phyloP scores from a whole-genome alignment of 2,329 filamentous ascomycete genomes.

The Exophiala bonariae region DNA sequence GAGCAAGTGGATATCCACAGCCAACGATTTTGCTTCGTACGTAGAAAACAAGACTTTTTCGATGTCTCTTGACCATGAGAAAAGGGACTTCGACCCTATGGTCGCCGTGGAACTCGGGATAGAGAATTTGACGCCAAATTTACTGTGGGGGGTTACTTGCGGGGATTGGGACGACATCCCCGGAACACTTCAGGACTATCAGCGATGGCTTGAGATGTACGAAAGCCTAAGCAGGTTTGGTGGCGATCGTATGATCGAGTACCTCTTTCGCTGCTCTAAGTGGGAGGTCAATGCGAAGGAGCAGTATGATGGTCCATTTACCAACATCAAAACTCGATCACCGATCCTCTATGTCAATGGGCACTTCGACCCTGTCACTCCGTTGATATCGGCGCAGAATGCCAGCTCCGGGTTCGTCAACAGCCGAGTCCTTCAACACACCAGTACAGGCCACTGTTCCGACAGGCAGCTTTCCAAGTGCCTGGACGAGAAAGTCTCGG shows the following conservation, averaged over 20 bases:
- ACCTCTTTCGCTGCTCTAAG: background rate
- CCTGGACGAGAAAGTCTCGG: constrained; percentile 26
- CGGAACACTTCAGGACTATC: background rate
- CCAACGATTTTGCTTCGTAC: no score
- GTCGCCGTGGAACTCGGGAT: no score
- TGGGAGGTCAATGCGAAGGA: constrained; percentile 28
- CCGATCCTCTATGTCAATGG: constrained; percentile 30
- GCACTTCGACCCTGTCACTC: constrained; percentile 27
- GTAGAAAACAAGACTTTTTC: no score
- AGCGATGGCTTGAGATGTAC: constrained; percentile 31
- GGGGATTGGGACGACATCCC: constrained; percentile 3
- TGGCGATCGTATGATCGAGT: background rate
- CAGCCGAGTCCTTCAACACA: constrained; percentile 41
- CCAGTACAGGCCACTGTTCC: constrained; percentile 27
- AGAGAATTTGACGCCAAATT: no score
- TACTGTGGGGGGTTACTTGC: constrained; percentile 5
- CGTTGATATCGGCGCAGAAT: constrained; percentile 28
- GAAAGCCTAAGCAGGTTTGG: background rate
- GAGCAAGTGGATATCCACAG: background rate
- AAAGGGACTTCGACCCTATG: no score
- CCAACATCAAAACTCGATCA: constrained; percentile 22
- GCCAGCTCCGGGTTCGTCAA: constrained; percentile 26
- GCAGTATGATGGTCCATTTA: constrained; percentile 25
- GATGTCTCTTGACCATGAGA: no score
- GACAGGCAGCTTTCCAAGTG: constrained; percentile 34